Evolutionary conservation across 352 stramenopile genomes (phyloP), one percentile per base, ranked within the genome.

Genomic region (Phytophthora pisi): DNA sequence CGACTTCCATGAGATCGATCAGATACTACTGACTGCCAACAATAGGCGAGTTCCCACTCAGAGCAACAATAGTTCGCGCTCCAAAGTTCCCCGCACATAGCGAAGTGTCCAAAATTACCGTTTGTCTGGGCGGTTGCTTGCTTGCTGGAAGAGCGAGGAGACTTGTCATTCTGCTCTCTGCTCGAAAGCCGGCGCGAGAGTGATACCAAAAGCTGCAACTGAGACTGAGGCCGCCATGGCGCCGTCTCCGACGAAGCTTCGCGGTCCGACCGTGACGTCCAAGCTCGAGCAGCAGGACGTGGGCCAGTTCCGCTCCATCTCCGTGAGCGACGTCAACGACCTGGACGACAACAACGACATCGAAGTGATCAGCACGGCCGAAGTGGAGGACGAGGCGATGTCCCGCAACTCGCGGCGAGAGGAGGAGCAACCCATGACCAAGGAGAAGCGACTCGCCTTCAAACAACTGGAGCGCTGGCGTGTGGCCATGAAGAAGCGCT

Each of bases 391-490:
- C 24, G 64, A 76, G 4, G 26, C 53, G 28, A 34, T 34, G 5
- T n/a, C 55, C 24, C 58, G 54, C 16, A 20, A 61, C 52, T 3
- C 20, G 16, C 50, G 59, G 24, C 53, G 50, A 54, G 69, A 77
- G 40, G 65, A 77, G 13, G 64, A 77, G 30, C 64, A 75, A 20
- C 62, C 73, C 43, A 77, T 76, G 71, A 72, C 63, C 3, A 75
- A 72, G 13, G 74, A 82, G 24, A 70, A 68, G 10, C 70, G 74
- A 15, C 57, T 82, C n/a, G 71, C 68, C 18, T 61, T 79, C 34
- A 75, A 77, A 28, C 74, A 82, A 28, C 24, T 79, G 26, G 74
- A 82, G n/a, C 66, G 74, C 13, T 82, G 74, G 57, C 74, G 70
- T 20, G 61, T 66, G 15, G 71, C 70, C 5, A 75, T 79, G 67